Evolutionary conservation across 805 yeast species (phyloP).

Genomic region (Clavispora carvajalis): DNA sequence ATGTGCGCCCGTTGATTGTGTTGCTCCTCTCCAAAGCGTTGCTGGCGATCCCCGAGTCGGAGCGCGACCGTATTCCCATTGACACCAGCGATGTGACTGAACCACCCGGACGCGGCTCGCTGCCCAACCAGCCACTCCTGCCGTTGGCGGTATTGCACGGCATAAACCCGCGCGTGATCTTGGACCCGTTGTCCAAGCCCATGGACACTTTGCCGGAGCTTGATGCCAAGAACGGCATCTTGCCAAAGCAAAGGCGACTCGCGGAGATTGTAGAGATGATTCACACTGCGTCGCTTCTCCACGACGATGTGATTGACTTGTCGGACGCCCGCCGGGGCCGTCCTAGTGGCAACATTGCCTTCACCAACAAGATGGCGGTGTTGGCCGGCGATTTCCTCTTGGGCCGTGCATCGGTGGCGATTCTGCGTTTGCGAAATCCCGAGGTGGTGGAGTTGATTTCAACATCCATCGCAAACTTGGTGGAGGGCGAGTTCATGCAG

Average conservation of each 20-base stretch:
- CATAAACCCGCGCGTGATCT: slow-evolving; percentile 74
- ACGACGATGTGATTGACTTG: slow-evolving; percentile 94
- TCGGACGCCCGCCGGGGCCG: slow-evolving; percentile 86
- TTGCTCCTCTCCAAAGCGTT: slow-evolving; percentile 77
- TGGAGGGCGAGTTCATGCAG: slow-evolving; percentile 99
- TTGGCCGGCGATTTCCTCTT: slow-evolving; percentile 93
- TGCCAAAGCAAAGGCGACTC: slow-evolving; percentile 90
- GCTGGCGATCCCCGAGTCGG: slow-evolving; percentile 61
- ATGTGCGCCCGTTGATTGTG: slow-evolving; percentile 87
- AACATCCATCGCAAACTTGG: slow-evolving; percentile 92
- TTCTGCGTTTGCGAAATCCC: slow-evolving; percentile 89
- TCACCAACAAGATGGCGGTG: slow-evolving; percentile 95
- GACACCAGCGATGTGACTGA: slow-evolving; percentile 63
- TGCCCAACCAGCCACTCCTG: slow-evolving; percentile 60
- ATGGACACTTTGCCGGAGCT: slow-evolving; percentile 63
- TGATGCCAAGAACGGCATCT: slow-evolving; percentile 63
- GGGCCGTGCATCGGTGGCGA: slow-evolving; percentile 94
- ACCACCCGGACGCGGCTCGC: slow-evolving; percentile 57
- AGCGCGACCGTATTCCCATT: slow-evolving; percentile 59
- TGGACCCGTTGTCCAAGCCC: slow-evolving; percentile 81
- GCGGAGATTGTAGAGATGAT: slow-evolving; percentile 99
- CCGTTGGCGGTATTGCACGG: slow-evolving; percentile 86
- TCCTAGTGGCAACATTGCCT: slow-evolving; percentile 89
- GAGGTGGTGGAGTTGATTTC: slow-evolving; percentile 95
- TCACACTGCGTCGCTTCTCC: slow-evolving; percentile 91